These are phyloP conservation scores for Talaromyces borbonicus DNA, from an alignment of 495 filamentous ascomycete genomes.

Conservation along the genomic window DNA sequence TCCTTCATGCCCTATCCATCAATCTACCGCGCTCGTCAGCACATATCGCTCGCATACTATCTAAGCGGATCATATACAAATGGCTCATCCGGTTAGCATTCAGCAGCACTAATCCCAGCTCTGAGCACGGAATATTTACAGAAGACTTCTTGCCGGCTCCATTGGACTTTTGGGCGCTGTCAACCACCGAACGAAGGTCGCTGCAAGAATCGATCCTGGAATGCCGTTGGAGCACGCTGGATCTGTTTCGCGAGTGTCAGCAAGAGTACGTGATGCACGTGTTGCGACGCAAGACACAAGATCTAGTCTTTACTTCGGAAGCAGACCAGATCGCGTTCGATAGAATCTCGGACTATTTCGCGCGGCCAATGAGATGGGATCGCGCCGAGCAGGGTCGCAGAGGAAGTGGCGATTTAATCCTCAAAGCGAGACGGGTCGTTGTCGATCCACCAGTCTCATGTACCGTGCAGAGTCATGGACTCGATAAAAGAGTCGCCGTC, in stretches of 20 bases:
- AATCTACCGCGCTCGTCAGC: constrained; percentile 39
- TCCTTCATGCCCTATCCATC: constrained; percentile 39
- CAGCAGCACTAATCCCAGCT: constrained; percentile 25
- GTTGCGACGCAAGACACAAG: constrained; percentile 17
- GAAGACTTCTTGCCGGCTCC: constrained; percentile 28
- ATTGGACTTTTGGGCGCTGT: constrained; percentile 22
- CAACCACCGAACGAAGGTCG: constrained; percentile 13
- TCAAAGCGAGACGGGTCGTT: constrained; percentile 13
- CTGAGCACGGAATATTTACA: constrained; percentile 23
- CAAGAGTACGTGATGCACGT: constrained; percentile 27
- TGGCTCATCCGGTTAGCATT: constrained; percentile 37
- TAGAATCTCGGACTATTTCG: constrained; percentile 15
- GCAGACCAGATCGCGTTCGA: constrained; percentile 12
- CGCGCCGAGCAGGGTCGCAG: constrained; percentile 12
- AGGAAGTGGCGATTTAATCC: constrained; percentile 23
- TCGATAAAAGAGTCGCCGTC: constrained; percentile 21
- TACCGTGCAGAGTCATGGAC: background rate
- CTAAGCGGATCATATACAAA: constrained; percentile 27
- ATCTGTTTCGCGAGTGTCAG: constrained; percentile 31
- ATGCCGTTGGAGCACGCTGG: constrained; percentile 37
- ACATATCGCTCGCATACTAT: constrained; percentile 22
- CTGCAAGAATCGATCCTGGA: constrained; percentile 27
- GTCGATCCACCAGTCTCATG: background rate
- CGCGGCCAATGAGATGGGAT: constrained; percentile 13
- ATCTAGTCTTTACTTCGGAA: constrained; percentile 16